phyloP scores from a whole-genome alignment of 2,329 filamentous ascomycete species.

The Passalora sequoiae region DNA sequence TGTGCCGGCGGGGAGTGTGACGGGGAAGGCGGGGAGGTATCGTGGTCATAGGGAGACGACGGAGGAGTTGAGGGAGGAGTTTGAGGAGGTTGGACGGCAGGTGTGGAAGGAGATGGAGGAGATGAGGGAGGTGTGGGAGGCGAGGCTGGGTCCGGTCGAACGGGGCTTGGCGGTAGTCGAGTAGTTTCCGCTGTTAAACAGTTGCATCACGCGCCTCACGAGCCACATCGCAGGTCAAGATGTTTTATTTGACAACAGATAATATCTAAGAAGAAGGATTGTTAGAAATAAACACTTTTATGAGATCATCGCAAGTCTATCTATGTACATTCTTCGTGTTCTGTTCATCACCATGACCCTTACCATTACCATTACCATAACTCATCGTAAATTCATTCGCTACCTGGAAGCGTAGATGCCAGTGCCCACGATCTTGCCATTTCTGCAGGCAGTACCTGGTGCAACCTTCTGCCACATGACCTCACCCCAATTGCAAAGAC shows the following conservation, averaged over 20 bases:
- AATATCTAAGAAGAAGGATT: no score
- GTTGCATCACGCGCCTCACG: no score
- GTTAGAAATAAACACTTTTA: no score
- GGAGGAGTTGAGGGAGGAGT: constrained; percentile 61
- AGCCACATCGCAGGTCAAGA: no score
- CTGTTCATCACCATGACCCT: not conserved
- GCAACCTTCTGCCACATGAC: constrained; percentile 41
- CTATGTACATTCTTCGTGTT: constrained; percentile 6
- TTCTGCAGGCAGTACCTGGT: constrained; percentile 40
- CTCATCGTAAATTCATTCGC: no score
- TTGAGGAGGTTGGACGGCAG: constrained; percentile 62
- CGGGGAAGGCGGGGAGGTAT: constrained; percentile 53
- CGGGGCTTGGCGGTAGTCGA: no score
- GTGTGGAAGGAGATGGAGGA: constrained; percentile 38
- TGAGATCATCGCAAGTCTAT: no score
- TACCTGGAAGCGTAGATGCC: not conserved
- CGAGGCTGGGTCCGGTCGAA: constrained; percentile 37
- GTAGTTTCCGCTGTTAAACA: no score
- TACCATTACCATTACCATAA: not conserved
- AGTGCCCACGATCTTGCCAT: constrained; percentile 35
- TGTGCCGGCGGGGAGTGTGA: constrained; percentile 34
- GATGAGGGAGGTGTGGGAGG: constrained; percentile 36
- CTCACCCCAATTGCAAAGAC: constrained; percentile 41
- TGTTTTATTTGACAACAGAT: no score
- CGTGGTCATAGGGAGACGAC: constrained; percentile 56